Base-by-base conservation (phyloP, 306 rosid species). In the Ochetophila trinervis region DNA sequence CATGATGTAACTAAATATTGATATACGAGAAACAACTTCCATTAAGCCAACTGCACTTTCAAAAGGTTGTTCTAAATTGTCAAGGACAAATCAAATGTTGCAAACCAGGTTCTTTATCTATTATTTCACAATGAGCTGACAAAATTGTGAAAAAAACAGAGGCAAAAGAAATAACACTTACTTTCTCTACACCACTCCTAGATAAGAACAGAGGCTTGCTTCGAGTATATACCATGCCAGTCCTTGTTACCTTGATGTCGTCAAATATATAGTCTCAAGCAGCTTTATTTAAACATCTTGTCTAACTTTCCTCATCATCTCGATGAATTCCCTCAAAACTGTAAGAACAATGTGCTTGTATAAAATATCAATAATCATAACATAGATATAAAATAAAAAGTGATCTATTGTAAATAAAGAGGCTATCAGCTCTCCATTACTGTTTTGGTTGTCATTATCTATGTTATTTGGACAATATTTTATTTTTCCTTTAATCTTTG, bases 281-380 rank as follows among this genome's bases (percentile, higher is more conserved):
- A 69, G 79, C 37, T 42, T 23, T 13, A 4, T 35, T 76, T 58
- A 70, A 8, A 63, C 53, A 34, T 63, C 53, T 71, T 49, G 75
- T 59, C 75, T 73, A 2, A 45, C 86, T 44, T 67, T 85, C 82
- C 76, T 88, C 87, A 90, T 88, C 71, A 93, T 67, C 87, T 76
- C 85, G 47, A 84, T 65, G 79, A 90, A 90, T 75, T 86, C 87
- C 60, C 75, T 60, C 52, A 93, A 93, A 57, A 84, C 95, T 93
- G 99, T 80, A 71, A 57, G 17, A 66, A 54, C 53, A 76, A 76
- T 14, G 19, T 50, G 57, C n/a, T 17, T 13, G 24, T 3, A 15
- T 74, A 50, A 81, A 20, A 27, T 53, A 18, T 61, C 65, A 53
- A 35, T 13, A 4, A 0, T 27, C 0, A 19, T 14, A 27, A n/a